phyloP scores from a whole-genome alignment of 1,284 basidiomycete species.

The Acaromyces ingoldii region DNA sequence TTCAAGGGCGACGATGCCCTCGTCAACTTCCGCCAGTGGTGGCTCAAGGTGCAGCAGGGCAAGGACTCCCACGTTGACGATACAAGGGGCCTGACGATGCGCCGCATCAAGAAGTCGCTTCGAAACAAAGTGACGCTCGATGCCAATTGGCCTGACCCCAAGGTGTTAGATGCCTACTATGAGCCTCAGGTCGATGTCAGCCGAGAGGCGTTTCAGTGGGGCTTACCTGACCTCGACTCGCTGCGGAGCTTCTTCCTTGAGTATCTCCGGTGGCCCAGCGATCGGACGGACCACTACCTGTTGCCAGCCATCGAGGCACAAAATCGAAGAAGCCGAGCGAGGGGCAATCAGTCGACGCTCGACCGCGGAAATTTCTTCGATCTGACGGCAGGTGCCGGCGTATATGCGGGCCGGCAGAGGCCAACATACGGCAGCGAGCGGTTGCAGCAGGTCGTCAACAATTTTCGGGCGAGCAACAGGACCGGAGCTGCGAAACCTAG shows the following conservation, averaged over 20 bases:
- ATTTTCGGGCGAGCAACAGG: slow-evolving; percentile 55
- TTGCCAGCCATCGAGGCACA: slow-evolving; percentile 77
- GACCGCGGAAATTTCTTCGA: slow-evolving; percentile 57
- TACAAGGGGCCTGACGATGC: slow-evolving; percentile 47
- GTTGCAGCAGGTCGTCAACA: slow-evolving; percentile 80
- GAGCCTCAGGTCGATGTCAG: slow-evolving; percentile 84
- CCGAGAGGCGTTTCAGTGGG: slow-evolving; percentile 95
- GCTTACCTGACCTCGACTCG: slow-evolving; percentile 79
- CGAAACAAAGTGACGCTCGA: slow-evolving; percentile 65
- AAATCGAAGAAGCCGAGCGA: slow-evolving; percentile 50
- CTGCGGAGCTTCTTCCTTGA: slow-evolving; percentile 68
- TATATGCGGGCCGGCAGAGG: slow-evolving; percentile 69
- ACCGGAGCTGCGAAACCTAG: neutral
- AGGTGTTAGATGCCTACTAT: slow-evolving; percentile 81
- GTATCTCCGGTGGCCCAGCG: slow-evolving; percentile 78
- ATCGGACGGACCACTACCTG: slow-evolving; percentile 85
- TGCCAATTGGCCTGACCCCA: slow-evolving; percentile 80
- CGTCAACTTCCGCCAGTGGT: slow-evolving; percentile 86
- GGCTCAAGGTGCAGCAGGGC: slow-evolving; percentile 87
- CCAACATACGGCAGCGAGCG: slow-evolving; percentile 79
- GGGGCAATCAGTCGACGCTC: slow-evolving; percentile 57
- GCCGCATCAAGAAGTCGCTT: slow-evolving; percentile 45
- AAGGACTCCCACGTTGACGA: slow-evolving; percentile 69
- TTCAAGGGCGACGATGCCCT: slow-evolving; percentile 63
- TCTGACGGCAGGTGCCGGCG: slow-evolving; percentile 55